Evolutionary conservation across 345 rosid species (phyloP), one percentile per base, ranked within the genome.

Genomic region (Acer yangbiense): DNA sequence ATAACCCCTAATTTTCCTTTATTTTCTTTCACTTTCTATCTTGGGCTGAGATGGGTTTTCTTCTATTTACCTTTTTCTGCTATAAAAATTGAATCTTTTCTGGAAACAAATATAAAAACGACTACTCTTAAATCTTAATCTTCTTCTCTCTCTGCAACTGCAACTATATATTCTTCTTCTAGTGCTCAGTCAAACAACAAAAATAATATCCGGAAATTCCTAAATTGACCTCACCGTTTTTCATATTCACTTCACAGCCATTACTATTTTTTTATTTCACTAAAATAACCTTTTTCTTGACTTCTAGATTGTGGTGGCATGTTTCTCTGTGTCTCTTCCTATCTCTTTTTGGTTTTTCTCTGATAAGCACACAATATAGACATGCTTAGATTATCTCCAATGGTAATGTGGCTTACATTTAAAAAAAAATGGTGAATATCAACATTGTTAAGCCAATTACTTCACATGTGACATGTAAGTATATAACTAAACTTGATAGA

Each of bases 11-110:
- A 17, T 48, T 74, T 27, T 64, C 44, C 6, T 10, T 48, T 61
- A 48, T 74, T 74, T 64, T 29, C 69, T 8, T 18, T 63, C 69
- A 64, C n/a, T 61, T 29, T 35, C 67, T 61, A 29, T 25, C 16
- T 20, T 14, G 10, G 20, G 18, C 18, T 35, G 13, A n/a, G 7
- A 50, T 27, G 63, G 77, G 63, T 50, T 64, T 50, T 48, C 52
- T n/a, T 20, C 7, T 4, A 11, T 74, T 18, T 11, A 27, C 65
- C 70, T 64, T 74, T 48, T 65, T n/a, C 70, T 10, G 61, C 32
- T n/a, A 25, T 4, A 65, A 48, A 46, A 10, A 65, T 64, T 50
- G 63, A 74, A 29, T 50, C 50, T 46, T 13, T 48, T 18, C 20
- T 7, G 13, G 32, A 65, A 17, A 27, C 27, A 50, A 74, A 10